A percentile compares a stretch with the other conserved stretches of the same genome.
These are phyloP conservation scores for Zopfochytrium polystomum DNA, from an alignment of 371 early-diverging fungal genomes.

Conservation along the genomic window DNA sequence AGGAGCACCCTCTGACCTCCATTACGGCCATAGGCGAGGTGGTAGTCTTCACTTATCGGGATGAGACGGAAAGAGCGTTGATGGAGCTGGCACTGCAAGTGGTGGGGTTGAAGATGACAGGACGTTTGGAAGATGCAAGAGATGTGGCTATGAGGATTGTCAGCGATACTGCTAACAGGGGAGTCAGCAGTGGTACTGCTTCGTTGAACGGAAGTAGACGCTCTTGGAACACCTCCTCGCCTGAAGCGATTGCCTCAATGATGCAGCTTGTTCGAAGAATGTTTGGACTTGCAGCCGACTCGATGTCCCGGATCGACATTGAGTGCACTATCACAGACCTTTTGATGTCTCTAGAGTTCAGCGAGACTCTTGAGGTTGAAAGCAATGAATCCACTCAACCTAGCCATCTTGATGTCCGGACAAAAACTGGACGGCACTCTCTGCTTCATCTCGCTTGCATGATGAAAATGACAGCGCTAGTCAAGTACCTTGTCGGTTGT, in stretches of 20 bases:
- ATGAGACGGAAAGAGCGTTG: slow-evolving; percentile 73
- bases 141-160: slow-evolving; percentile 70
- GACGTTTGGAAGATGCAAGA: slow-evolving; percentile 65
- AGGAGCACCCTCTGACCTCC: slow-evolving; percentile 20
- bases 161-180: slow-evolving; percentile 47
- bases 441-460: slow-evolving; percentile 51
- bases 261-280: neutral
- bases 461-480: slow-evolving; percentile 47
- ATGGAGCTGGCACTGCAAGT: slow-evolving; percentile 81
- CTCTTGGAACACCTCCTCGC: neutral
- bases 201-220: neutral
- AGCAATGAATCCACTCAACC: neutral
- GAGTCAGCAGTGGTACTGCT: neutral
- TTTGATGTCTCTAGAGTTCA: neutral
- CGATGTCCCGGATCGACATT: neutral
- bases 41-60: slow-evolving; percentile 41
- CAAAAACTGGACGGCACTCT: neutral
- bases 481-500: slow-evolving; percentile 32
- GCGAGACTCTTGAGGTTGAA: neutral
- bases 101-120: slow-evolving; percentile 75
- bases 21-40: neutral
- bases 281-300: neutral
- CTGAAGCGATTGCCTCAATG: neutral
- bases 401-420: neutral
- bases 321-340: neutral